Percentiles rank a stretch among this genome's conserved stretches.
phyloP scores from a whole-genome alignment of 2,329 filamentous ascomycete species.

The Penicillium aurantiogriseum region DNA sequence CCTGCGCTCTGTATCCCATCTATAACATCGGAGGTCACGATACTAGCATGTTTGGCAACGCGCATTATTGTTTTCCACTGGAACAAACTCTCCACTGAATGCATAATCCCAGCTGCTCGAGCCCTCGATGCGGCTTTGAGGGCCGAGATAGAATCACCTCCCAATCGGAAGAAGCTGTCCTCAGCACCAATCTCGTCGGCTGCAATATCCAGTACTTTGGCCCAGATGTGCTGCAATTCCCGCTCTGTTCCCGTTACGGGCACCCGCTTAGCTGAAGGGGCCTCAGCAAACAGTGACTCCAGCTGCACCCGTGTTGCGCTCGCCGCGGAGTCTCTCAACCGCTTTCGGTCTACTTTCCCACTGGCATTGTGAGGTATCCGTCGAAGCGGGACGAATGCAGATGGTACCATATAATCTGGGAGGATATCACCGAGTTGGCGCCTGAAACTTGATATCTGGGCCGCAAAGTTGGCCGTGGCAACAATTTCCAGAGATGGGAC shows the following conservation, averaged over 20 bases:
- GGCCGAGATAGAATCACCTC: constrained; percentile 12
- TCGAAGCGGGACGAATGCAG: constrained; percentile 1
- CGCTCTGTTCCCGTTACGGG: not conserved
- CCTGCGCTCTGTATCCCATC: not conserved
- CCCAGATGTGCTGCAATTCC: constrained; percentile 7
- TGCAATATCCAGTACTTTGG: constrained; percentile 1
- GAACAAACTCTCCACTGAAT: constrained; percentile 7
- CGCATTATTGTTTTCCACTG: constrained; percentile 6
- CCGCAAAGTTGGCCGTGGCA: not conserved
- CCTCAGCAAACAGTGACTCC: constrained; percentile 1
- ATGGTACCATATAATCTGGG: constrained; percentile 16
- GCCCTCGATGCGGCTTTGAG: constrained; percentile 5
- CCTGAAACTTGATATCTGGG: not conserved
- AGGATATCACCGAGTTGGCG: not conserved
- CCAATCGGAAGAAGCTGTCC: constrained; percentile 13
- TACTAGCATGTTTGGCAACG: not conserved
- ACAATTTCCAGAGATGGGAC: not conserved
- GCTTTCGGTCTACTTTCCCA: constrained; percentile 13
- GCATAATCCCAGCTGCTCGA: constrained; percentile 1
- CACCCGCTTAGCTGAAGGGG: not conserved
- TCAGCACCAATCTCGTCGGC: not conserved
- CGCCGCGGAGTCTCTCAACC: constrained; percentile 1
- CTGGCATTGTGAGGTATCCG: not conserved
- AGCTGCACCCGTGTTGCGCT: not conserved
- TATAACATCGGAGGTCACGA: not conserved